These are phyloP conservation scores for Chlorophyllum brunneum DNA, from an alignment of 768 basidiomycete species.

Conservation along the genomic window DNA sequence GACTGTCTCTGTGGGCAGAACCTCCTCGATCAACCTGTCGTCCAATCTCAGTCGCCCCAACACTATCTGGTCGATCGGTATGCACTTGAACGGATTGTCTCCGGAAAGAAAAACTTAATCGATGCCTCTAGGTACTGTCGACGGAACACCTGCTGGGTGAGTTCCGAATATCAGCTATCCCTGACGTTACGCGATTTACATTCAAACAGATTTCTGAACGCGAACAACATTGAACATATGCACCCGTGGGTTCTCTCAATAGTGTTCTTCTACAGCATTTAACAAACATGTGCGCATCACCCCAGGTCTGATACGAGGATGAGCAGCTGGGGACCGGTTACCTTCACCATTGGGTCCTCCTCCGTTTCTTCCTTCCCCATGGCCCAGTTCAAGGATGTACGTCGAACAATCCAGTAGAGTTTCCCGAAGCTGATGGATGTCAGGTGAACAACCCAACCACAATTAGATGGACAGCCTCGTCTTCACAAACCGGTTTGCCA, in stretches of 20 bases:
- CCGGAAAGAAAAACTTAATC: neutral
- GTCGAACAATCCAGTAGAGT: constrained; percentile 1
- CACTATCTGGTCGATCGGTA: constrained; percentile 43
- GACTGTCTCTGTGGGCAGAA: constrained; percentile 36
- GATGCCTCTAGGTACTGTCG: constrained; percentile 31
- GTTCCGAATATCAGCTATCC: neutral
- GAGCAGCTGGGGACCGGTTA: constrained; percentile 43
- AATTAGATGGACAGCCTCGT: constrained; percentile 36
- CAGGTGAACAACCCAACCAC: constrained; percentile 43
- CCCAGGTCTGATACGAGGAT: constrained; percentile 41
- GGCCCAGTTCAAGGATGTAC: constrained; percentile 42
- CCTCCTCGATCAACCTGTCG: constrained; percentile 28
- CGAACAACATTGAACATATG: constrained; percentile 47
- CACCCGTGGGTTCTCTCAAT: constrained; percentile 33
- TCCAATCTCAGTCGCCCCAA: constrained; percentile 30
- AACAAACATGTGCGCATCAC: neutral
- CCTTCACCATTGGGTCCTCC: constrained; percentile 39
- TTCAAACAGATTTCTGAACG: constrained; percentile 38
- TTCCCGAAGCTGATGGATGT: neutral
- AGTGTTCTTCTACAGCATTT: neutral
- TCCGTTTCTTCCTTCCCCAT: constrained; percentile 41
- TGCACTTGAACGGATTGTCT: neutral
- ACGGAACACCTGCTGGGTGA: constrained; percentile 42
- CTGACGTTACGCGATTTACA: neutral
- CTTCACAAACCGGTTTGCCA: constrained; percentile 36